These are phyloP conservation scores for Pseudozyma pruni DNA, from an alignment of 1,284 basidiomycete species.

Conservation along the genomic window DNA sequence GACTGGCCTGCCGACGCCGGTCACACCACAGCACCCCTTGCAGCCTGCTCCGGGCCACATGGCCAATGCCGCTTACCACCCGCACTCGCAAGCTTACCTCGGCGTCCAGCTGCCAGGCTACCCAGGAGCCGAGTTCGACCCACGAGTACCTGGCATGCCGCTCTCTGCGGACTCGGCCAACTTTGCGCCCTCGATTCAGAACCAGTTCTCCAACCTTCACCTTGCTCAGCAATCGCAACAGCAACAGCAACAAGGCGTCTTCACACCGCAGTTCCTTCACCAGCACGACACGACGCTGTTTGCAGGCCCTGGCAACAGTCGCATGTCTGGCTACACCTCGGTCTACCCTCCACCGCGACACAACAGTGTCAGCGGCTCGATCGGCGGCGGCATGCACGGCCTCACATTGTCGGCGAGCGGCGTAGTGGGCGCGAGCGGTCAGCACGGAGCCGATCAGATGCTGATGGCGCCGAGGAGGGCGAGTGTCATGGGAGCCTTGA, in stretches of 20 bases:
- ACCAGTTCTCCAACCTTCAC: constrained; percentile 41
- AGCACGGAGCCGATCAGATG: constrained; percentile 20
- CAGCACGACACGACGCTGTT: constrained; percentile 39
- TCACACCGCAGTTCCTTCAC: constrained; percentile 40
- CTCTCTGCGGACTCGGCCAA: constrained; percentile 35
- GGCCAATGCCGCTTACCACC: constrained; percentile 5
- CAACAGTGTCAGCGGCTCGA: constrained; percentile 20
- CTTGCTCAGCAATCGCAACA: constrained; percentile 24
- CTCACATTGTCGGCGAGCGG: constrained; percentile 19
- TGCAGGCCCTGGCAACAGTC: constrained; percentile 12
- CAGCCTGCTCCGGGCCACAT: constrained; percentile 28
- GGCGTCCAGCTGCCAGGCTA: constrained; percentile 20
- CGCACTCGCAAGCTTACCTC: constrained; percentile 8
- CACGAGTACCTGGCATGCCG: constrained; percentile 32
- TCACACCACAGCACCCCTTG: constrained; percentile 48
- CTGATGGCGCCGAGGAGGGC: constrained; percentile 16
- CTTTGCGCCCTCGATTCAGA: constrained; percentile 42
- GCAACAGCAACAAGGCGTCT: constrained; percentile 19
- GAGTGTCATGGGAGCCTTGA: constrained; percentile 15
- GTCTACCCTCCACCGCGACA: constrained; percentile 43
- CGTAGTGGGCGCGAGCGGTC: constrained; percentile 8
- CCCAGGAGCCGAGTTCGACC: constrained; percentile 18
- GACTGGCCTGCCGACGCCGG: constrained; percentile 41
- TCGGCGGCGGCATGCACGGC: constrained; percentile 4
- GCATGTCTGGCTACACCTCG: constrained; percentile 43